phyloP scores from a whole-genome alignment of 352 stramenopile genomes.

The Thraustochytrium sp. region DNA sequence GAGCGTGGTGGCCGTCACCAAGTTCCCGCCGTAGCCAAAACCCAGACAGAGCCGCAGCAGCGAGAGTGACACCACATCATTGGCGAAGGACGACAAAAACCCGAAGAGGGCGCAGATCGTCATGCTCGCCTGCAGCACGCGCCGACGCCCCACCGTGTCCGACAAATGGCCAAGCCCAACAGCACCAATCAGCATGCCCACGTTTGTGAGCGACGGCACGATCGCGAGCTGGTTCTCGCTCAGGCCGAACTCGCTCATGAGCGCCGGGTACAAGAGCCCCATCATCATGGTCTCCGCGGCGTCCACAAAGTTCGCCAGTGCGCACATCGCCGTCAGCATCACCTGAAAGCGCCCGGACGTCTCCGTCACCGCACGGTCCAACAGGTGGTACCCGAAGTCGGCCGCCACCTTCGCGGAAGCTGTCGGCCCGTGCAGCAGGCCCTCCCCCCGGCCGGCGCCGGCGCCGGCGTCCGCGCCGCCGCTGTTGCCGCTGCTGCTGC shows the following conservation, averaged over 20 bases:
- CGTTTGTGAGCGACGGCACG: neutral
- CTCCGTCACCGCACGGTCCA: neutral
- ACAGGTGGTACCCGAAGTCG: neutral
- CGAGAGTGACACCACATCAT: neutral
- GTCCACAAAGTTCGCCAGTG: constrained; percentile 34
- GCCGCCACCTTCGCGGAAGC: no score
- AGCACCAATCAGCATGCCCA: constrained; percentile 1
- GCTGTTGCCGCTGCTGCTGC: no score
- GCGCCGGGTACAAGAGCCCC: constrained; percentile 8
- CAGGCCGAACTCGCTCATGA: neutral
- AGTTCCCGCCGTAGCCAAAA: constrained; percentile 19
- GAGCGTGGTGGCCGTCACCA: constrained; percentile 15
- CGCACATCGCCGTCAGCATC: neutral
- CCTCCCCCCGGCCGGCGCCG: no score
- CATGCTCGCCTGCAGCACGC: neutral
- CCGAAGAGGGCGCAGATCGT: neutral
- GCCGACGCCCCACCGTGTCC: neutral
- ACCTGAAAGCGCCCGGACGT: neutral
- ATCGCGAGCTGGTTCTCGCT: neutral
- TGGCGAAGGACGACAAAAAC: neutral
- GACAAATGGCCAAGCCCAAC: neutral
- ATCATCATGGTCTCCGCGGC: constrained; percentile 37
- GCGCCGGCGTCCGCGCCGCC: no score
- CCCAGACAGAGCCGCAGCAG: constrained; percentile 15
- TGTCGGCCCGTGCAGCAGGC: no score